Evolutionary conservation across 2,329 filamentous ascomycete species (phyloP).

Genomic region (Mycocentrospora acerina): DNA sequence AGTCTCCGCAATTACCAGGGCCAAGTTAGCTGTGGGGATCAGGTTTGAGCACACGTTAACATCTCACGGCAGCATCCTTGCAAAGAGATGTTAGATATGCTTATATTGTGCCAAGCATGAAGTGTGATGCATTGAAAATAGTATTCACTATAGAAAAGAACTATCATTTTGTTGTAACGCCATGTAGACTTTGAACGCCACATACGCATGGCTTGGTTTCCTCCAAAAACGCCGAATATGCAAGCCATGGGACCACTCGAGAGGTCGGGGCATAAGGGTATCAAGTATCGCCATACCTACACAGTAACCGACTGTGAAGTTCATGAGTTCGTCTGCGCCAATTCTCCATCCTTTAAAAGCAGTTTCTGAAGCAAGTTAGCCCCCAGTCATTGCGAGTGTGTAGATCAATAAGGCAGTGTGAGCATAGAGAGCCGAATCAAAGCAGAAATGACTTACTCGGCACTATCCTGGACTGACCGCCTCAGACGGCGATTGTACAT

Average conservation of each 20-base stretch:
- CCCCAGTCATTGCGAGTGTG: too few species aligned
- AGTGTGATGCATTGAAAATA: background rate
- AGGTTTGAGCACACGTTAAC: too few species aligned
- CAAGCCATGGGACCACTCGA: slow-evolving; percentile 15
- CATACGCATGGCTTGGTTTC: slow-evolving; percentile 13
- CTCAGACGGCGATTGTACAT: slow-evolving; percentile 80
- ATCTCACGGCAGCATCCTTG: too few species aligned
- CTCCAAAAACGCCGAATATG: slow-evolving; percentile 24
- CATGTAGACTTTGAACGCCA: slow-evolving; percentile 10
- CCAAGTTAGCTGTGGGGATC: background rate
- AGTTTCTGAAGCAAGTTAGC: slow-evolving; percentile 14
- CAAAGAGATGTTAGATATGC: too few species aligned
- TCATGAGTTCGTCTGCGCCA: slow-evolving; percentile 3
- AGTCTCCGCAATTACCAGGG: slow-evolving; percentile 16
- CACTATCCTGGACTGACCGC: slow-evolving; percentile 66
- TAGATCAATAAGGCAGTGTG: too few species aligned
- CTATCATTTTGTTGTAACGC: slow-evolving; percentile 7
- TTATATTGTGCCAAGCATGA: too few species aligned
- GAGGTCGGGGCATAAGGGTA: slow-evolving; percentile 25
- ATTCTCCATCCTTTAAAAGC: slow-evolving; percentile 17
- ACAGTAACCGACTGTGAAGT: slow-evolving; percentile 20
- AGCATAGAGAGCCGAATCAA: too few species aligned
- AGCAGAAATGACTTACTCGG: slow-evolving; percentile 41
- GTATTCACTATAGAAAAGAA: too few species aligned
- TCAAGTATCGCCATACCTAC: slow-evolving; percentile 31